Conservation (phyloP, 1,284 basidiomycete species). For the Mycena sp. region DNA sequence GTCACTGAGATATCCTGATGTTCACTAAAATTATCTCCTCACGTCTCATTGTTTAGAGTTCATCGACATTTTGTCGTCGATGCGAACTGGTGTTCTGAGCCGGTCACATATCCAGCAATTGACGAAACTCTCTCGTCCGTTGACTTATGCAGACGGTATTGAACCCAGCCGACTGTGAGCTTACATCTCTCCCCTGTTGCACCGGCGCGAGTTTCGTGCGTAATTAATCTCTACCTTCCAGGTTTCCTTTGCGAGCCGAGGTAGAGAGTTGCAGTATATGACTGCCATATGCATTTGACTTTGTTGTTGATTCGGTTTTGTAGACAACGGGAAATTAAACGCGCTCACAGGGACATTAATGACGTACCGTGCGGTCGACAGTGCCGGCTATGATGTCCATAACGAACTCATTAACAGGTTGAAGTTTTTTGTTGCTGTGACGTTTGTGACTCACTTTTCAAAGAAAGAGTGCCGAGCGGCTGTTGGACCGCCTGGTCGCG, state of each 20-base stretch:
- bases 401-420: conserved; percentile 36
- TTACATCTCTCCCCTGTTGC: too few relatives aligned
- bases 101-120: conserved; percentile 66
- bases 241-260: conserved; percentile 81
- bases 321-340: conserved; percentile 63
- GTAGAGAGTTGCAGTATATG: conserved; percentile 73
- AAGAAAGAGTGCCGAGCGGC: conserved; percentile 26
- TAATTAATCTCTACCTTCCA: conserved; percentile 35
- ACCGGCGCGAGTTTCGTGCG: too few relatives aligned
- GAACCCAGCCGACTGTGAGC: conserved; percentile 79
- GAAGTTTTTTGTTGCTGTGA: neutral
- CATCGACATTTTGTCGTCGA: conserved; percentile 87
- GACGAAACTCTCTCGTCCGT: conserved; percentile 62
- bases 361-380: conserved; percentile 44
- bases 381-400: conserved; percentile 42
- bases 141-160: conserved; percentile 72
- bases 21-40: neutral
- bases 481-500: conserved; percentile 44
- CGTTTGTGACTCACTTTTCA: neutral
- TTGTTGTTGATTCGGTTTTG: neutral
- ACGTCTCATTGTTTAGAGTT: conserved; percentile 65
- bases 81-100: conserved; percentile 78
- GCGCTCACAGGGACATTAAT: conserved; percentile 48
- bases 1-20: conserved; percentile 38
- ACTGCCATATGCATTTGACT: neutral